Evolutionary conservation across 345 rosid genomes (phyloP), one percentile per base, ranked within the genome.

Genomic region (Populus alba): DNA sequence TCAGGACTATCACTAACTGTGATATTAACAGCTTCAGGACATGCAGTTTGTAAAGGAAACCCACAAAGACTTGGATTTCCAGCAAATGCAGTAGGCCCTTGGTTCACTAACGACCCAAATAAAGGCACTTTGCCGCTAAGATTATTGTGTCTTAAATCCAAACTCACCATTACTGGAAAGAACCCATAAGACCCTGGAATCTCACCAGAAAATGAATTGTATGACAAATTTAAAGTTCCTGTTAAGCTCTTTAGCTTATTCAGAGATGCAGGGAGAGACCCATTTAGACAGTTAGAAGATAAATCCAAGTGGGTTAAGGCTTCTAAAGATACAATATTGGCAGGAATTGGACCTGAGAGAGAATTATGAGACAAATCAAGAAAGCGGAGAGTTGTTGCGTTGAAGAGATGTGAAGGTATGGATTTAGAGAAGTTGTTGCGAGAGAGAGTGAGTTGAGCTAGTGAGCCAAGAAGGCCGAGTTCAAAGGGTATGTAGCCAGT

Each of bases 51-150:
- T 78, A 95, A 22, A 0, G 99, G 99, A 82, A 95, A 95, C 37
- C 99, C 99, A 66, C 99, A 96, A 27, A 96, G 92, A 71, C 83
- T 69, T 0, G 91, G 90, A 81, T 96, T 96, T 59, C 93, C 98
- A 0, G 92, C 74, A 76, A 96, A 96, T 35, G 98, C 99, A 5
- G 97, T 94, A 10, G 99, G 98, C n/a, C 99, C 99, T 75, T 93
- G 99, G 83, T 89, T 96, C 78, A 96, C 68, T 72, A 96, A 71
- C 43, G 99, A 93, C 2, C 99, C 99, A 15, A 85, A 86, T 76
- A 86, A 86, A 55, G 99, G 99, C 63, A 96, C 91, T 84, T 85
- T 91, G 20, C 99, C 98, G 17, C 92, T 86, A 65, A 96, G 92
- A 79, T 92, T 91, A 73, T 96, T 96, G 68, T 92, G 86, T 74